These are phyloP conservation scores for Talaromyces sp. DNA, from an alignment of 2,329 filamentous ascomycete genomes.

Conservation along the genomic window DNA sequence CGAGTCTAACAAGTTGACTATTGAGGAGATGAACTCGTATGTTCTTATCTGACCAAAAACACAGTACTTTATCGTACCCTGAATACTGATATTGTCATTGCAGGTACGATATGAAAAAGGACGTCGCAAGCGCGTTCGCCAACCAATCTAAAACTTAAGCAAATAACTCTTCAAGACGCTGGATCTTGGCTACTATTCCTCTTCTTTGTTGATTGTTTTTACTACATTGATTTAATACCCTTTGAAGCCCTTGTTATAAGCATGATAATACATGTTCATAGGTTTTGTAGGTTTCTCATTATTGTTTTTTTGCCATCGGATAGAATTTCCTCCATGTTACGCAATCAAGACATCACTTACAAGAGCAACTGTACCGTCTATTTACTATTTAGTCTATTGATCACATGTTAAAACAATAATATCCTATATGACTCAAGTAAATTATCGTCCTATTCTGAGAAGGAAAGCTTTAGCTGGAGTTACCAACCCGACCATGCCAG, in stretches of 20 bases:
- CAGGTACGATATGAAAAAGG: conserved; percentile 59
- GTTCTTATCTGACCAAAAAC: conserved; percentile 25
- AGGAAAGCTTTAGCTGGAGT: not conserved
- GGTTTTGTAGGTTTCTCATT: not conserved
- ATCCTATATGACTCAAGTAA: not conserved
- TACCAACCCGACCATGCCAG: conserved; percentile 9
- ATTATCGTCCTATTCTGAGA: no score
- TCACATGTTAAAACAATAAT: not conserved
- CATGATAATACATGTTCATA: no score
- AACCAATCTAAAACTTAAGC: not conserved
- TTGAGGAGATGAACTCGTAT: conserved; percentile 67
- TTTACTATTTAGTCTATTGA: not conserved
- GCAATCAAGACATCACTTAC: not conserved
- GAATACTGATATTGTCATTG: not conserved
- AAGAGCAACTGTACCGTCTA: not conserved
- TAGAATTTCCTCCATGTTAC: not conserved
- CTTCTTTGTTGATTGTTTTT: not conserved
- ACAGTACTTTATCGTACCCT: not conserved
- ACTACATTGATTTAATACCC: not conserved
- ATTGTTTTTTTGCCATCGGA: not conserved
- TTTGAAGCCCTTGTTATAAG: not conserved
- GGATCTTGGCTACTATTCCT: not conserved
- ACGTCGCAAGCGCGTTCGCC: conserved; percentile 53
- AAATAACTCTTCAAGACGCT: not conserved
- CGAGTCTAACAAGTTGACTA: conserved; percentile 60